A percentile compares a stretch with the other conserved stretches of the same genome.
These are phyloP conservation scores for Coffea eugenioides DNA, from an alignment of 257 asterid species.

Conservation along the genomic window DNA sequence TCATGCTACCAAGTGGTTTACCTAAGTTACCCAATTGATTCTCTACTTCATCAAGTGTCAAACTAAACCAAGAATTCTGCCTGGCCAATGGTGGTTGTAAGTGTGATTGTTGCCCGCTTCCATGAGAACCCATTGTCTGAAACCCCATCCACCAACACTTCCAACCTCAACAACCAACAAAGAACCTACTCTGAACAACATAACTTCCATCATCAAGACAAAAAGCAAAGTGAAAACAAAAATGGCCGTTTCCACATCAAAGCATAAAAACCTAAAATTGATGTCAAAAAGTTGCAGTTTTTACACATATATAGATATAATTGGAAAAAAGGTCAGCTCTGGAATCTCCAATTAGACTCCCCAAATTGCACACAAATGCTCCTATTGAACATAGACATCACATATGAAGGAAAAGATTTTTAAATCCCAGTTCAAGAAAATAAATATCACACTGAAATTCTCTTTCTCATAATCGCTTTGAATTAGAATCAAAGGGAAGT, in stretches of 20 bases:
- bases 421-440: background rate
- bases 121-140: conserved; percentile 69
- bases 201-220: conserved; percentile 4
- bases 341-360: background rate
- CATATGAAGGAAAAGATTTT: background rate
- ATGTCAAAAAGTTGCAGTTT: background rate
- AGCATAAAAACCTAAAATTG: background rate
- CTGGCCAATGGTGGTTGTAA: conserved; percentile 36
- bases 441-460: background rate
- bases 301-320: background rate
- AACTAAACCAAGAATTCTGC: conserved; percentile 65
- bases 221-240: background rate
- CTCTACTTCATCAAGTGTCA: conserved; percentile 59
- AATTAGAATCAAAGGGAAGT: background rate
- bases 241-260: background rate
- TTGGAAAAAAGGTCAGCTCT: background rate
- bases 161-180: conserved; percentile 24
- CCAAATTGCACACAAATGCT: background rate
- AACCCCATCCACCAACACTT: conserved; percentile 57
- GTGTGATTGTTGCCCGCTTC: conserved; percentile 49
- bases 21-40: conserved; percentile 54
- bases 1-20: conserved; percentile 69
- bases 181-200: conserved; percentile 19
- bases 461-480: background rate
- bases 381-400: background rate